Evolutionary conservation across 345 rosid genomes (phyloP), one percentile per base, ranked within the genome.

Genomic region (Camelina sativa): DNA sequence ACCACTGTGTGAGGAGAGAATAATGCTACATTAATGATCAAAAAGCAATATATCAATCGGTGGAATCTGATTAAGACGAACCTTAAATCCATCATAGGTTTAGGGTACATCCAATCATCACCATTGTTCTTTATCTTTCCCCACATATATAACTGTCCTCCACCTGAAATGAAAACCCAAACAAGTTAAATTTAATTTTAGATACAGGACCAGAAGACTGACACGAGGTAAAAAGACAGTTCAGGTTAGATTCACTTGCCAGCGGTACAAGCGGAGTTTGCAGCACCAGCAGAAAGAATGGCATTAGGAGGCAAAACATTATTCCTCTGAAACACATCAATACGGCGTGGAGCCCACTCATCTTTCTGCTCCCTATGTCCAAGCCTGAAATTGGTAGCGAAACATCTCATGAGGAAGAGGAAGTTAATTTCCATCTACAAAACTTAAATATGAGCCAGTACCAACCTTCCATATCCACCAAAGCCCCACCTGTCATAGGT

Each of bases 61-160:
- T 62, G 41, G 7, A 37, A 61, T 47, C 62, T 75, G 56, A 63
- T n/a, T 9, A 67, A 56, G 40, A 16, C 79, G 41, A 71, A 95
- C 99, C 99, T 95, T 82, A 95, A 80, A 84, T 92, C 99, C 99
- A 95, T 85, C 28, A 95, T 85, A 71, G 99, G 99, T 74, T 95
- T 95, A 53, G 99, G 99, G 81, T 95, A 95, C 98, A 95, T 95
- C 97, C 98, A 95, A 70, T 95, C 96, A 80, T 95, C 98, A 63
- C 99, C 97, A 20, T 84, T 83, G 58, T 58, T 88, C 85, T 95
- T 95, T 50, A 95, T 81, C 87, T 95, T 95, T 22, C 99, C 99
- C 98, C 99, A 95, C 99, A 95, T 92, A 59, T 95, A 95, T 69
- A 95, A 78, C 85, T 95, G 99, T 30, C 99, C 98, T 70, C 97